A percentile compares a stretch with the other conserved stretches of the same genome.
Evolutionary conservation across 78 protist genomes (phyloP).

Genomic region (Dictyostelium capitatum): DNA sequence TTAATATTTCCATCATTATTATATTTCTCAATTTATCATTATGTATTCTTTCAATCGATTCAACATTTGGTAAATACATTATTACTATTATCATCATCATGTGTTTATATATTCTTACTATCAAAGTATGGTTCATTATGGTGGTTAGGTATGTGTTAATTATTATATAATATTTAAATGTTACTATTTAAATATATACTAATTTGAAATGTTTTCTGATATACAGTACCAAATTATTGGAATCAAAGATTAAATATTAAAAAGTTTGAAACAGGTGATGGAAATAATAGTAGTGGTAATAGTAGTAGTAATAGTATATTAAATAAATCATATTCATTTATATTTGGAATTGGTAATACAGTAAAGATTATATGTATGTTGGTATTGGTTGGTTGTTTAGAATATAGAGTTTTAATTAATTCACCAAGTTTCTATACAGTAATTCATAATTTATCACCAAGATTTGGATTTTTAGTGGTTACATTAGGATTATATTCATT

Average conservation of each 20-base stretch:
- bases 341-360: constrained; percentile 18
- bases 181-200: background rate
- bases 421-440: constrained; percentile 31
- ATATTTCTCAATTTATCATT: constrained; percentile 34
- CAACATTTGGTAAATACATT: background rate
- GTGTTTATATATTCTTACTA: background rate
- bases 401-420: constrained; percentile 26
- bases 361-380: constrained; percentile 1
- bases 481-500: constrained; percentile 25
- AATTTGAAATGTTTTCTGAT: too few relatives aligned
- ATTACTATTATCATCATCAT: constrained; percentile 16
- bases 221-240: constrained; percentile 37
- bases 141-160: constrained; percentile 30
- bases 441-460: background rate
- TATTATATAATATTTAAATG: background rate
- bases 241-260: constrained; percentile 21
- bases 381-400: constrained; percentile 16
- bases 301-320: background rate
- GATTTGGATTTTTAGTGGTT: background rate
- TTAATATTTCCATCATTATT: constrained; percentile 22
- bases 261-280: background rate
- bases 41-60: background rate
- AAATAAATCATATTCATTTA: background rate
- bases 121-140: constrained; percentile 34
- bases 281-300: background rate